Evolutionary conservation across 352 stramenopile species (phyloP), one percentile per base, ranked within the genome.

Genomic region (Phytophthora syringae): DNA sequence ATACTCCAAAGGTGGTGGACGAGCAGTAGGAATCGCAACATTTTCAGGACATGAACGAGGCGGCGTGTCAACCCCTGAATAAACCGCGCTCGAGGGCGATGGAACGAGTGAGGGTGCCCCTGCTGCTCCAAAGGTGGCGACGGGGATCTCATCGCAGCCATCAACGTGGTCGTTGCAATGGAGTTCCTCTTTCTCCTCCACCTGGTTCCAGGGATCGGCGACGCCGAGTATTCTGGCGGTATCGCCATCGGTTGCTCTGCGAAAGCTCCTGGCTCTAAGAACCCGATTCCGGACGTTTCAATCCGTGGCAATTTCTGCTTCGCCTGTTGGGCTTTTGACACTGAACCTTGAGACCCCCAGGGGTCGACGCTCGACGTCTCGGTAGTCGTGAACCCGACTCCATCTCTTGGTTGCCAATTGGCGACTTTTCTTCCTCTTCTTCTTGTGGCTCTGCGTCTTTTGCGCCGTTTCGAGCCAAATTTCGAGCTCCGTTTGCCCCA

Each of bases 141-240:
- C 20, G 61, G 64, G 5, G 52, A 79, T 52, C 21, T 52, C 32
- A 20, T 68, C 20, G 43, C 43, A 6, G 47, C 22, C 16, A 30
- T 50, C 20, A 66, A n/a, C 21, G 74, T 77, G 21, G 75, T 62
- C 1, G 76, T 84, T 6, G 59, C 66, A 53, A 88, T 85, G 0
- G 79, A 89, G 28, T 86, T 84, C 0, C 75, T 54, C 44, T 88
- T 88, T 21, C 74, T 72, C 20, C 76, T 64, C 70, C 72, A 86
- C 34, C 76, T 76, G 13, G 47, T 59, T 16, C 70, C 74, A 36
- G 79, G 64, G 16, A 89, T 61, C 0, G 81, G 81, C 16, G 83
- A 91, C 39, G 84, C 74, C 10, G 78, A 81, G 59, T 89, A 89
- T 60, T 88, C 79, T 7, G 77, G 79, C 22, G 73, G 64, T 2